Evolutionary conservation across 768 basidiomycete genomes (phyloP).

Genomic region (Ramaria sp.): DNA sequence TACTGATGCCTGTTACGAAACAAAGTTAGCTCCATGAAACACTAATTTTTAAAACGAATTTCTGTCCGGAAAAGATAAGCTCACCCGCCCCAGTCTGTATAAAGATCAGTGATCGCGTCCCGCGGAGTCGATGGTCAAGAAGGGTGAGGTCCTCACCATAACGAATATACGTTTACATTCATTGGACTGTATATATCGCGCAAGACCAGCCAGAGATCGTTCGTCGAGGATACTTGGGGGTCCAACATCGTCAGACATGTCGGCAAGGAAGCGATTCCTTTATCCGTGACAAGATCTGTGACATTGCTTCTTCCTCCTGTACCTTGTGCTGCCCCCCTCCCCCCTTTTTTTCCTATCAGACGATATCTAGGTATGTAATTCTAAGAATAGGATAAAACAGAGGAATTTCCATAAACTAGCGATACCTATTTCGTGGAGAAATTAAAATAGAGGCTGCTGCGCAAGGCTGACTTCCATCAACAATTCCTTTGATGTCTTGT

Average conservation of each 20-base stretch:
- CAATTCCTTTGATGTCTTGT: no score
- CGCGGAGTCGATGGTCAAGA: not conserved
- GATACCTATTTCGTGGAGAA: no score
- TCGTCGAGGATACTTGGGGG: slow-evolving; percentile 5
- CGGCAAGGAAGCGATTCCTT: not conserved
- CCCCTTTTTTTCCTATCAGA: no score
- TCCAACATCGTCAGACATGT: not conserved
- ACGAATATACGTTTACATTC: slow-evolving; percentile 58
- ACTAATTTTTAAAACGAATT: not conserved
- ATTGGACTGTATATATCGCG: slow-evolving; percentile 58
- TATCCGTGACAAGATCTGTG: no score
- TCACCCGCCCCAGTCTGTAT: slow-evolving; percentile 18
- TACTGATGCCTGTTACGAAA: slow-evolving; percentile 47
- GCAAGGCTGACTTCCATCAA: no score
- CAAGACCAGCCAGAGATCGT: slow-evolving; percentile 23
- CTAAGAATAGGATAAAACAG: no score
- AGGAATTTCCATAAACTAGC: no score
- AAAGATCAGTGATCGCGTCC: not conserved
- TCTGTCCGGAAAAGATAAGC: not conserved
- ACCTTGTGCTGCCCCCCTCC: no score
- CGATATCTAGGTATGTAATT: no score
- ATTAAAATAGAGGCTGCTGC: no score
- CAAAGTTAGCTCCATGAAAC: not conserved
- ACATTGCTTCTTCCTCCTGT: no score
- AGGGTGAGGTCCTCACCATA: slow-evolving; percentile 40